Percentiles rank a stretch among this genome's conserved stretches.
Conservation (phyloP, 1,139 yeast species). For the Suhomyces atakaporum region DNA sequence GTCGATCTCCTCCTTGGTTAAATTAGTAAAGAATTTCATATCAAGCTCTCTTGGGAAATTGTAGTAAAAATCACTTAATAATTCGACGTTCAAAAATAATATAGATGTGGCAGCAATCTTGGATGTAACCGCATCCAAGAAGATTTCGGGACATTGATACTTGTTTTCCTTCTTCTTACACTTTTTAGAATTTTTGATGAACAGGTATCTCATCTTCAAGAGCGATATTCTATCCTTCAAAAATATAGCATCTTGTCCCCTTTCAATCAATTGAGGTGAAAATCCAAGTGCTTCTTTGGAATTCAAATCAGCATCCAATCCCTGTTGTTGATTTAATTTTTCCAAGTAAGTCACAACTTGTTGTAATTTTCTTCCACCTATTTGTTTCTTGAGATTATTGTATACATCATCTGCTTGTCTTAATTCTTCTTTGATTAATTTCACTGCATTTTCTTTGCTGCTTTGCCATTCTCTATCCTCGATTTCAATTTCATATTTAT, state of each 20-base stretch:
- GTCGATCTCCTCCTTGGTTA: slow-evolving; percentile 79
- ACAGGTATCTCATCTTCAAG: slow-evolving; percentile 72
- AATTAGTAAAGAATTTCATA: slow-evolving; percentile 60
- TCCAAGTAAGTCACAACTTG: slow-evolving; percentile 81
- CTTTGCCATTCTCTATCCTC: slow-evolving; percentile 92
- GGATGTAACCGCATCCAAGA: slow-evolving; percentile 88
- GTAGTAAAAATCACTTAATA: slow-evolving; percentile 91
- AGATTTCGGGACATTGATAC: slow-evolving; percentile 91
- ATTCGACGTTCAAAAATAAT: slow-evolving; percentile 87
- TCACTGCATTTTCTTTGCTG: slow-evolving; percentile 77
- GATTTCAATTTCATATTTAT: slow-evolving; percentile 92
- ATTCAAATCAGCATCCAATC: slow-evolving; percentile 45
- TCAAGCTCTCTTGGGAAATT: slow-evolving; percentile 95
- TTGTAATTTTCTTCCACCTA: slow-evolving; percentile 80
- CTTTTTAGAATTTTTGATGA: slow-evolving; percentile 67
- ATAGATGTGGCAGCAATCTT: slow-evolving; percentile 93
- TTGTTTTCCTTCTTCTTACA: slow-evolving; percentile 81
- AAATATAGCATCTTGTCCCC: slow-evolving; percentile 86
- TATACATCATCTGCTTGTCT: slow-evolving; percentile 75
- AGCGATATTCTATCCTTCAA: slow-evolving; percentile 74
- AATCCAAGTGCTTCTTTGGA: slow-evolving; percentile 74
- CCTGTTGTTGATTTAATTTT: slow-evolving; percentile 44
- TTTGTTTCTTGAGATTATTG: slow-evolving; percentile 60
- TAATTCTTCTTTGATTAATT: slow-evolving; percentile 77
- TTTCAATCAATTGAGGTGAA: slow-evolving; percentile 65